Conservation (phyloP, 208 protist genomes). For the Phytomonas sp. region DNA sequence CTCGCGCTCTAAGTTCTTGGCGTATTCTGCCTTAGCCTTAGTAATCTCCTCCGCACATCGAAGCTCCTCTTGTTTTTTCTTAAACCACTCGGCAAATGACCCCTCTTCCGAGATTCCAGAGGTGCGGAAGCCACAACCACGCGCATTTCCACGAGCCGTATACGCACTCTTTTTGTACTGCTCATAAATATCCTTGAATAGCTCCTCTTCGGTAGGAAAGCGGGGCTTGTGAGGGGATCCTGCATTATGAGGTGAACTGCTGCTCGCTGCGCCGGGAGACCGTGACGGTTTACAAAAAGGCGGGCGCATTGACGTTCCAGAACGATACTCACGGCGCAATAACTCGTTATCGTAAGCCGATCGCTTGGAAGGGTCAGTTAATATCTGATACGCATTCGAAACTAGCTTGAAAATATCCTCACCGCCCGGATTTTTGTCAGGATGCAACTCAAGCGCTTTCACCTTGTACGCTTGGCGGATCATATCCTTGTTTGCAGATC, state of each 20-base stretch:
- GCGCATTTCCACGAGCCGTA: conserved; percentile 22
- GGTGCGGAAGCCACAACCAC: neutral
- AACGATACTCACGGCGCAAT: conserved; percentile 22
- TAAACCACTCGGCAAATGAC: conserved; percentile 79
- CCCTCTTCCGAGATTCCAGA: conserved; percentile 17
- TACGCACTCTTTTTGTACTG: conserved; percentile 66
- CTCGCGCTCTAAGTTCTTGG: conserved; percentile 59
- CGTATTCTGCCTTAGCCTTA: conserved; percentile 64
- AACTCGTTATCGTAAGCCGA: conserved; percentile 70
- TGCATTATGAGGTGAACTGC: conserved; percentile 8
- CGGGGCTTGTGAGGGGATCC: conserved; percentile 19
- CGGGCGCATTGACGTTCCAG: conserved; percentile 7
- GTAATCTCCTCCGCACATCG: conserved; percentile 56
- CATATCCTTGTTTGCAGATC: conserved; percentile 57
- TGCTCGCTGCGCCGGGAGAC: neutral
- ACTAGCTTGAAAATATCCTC: conserved; percentile 73
- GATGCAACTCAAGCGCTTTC: conserved; percentile 75
- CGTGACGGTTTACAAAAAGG: conserved; percentile 4
- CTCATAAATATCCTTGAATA: conserved; percentile 74
- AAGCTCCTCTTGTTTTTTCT: conserved; percentile 75
- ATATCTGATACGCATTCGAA: conserved; percentile 73
- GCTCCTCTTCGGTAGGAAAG: conserved; percentile 57
- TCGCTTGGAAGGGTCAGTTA: conserved; percentile 59
- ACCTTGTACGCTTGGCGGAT: conserved; percentile 82
- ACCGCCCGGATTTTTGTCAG: conserved; percentile 88